Evolutionary conservation across 1,284 basidiomycete genomes (phyloP), one percentile per base, ranked within the genome.

Genomic region (Ceraceosorus bombacis): DNA sequence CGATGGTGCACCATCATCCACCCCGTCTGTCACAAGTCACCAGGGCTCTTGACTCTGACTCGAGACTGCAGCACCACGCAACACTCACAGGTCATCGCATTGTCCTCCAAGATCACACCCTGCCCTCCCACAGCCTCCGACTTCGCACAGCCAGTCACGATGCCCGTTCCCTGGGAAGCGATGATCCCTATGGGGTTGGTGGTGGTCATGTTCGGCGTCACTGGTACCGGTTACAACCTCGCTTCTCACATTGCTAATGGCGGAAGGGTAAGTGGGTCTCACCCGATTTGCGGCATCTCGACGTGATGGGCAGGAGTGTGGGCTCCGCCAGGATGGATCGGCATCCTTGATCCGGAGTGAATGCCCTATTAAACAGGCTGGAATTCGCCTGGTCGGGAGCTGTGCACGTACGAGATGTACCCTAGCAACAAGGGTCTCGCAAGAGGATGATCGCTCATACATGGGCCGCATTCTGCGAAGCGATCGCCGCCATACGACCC

Each of bases 81-180:
- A 1, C 3, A 27, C 27, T 27, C 27, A 3, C 27, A 27, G 27
- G 27, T 27, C 27, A 27, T 27, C 27, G 27, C 27, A 27, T 3
- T 2, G 27, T 27, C 27, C 27, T 27, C 27, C 3, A 1, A 27
- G 27, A 27, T 3, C 27, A 27, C 27, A 27, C 27, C 3, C 3
- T 27, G 27, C 27, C 27, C 2, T 27, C 3, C 3, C 27, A 27
- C 27, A 27, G 27, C 27, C 27, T 46, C 4, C 43, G 10, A 46
- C 10, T 15, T 15, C 43, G 43, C 43, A 46, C 43, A 10, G 10
- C 15, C 43, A 15, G 10, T 10, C 63, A 69, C 53, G n/a, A 78
- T 78, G 76, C 76, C 76, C 27, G 73, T 78, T 58, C 76, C 76
- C 4, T 76, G 70, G 57, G 72, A 77, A 59, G 73, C 76, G 6